Base-by-base conservation (phyloP, 768 basidiomycete species). In the Suillus spraguei region DNA sequence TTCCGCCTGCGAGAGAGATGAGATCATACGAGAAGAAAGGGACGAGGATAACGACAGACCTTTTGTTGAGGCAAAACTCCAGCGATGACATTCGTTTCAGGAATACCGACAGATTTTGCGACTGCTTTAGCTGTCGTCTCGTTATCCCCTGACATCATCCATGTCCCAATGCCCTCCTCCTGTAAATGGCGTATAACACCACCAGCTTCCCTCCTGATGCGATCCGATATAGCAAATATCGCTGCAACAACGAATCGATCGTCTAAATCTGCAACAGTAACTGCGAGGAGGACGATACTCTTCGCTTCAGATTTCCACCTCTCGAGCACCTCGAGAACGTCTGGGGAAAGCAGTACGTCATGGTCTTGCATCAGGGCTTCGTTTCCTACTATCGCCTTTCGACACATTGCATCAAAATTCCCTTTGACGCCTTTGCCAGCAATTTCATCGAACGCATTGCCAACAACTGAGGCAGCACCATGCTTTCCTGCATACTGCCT, bases 91-190 rank as follows among this genome's bases (percentile, higher is more conserved):
- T 91, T 87, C 32, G 77, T 77, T 44, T 79, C 74, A 0, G 86
- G 81, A 60, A 95, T 90, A 4, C 91, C 91, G 2, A 92, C 86
- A 61, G 74, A 77, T 63, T 74, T 75, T 0, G 90, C 93, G 35
- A 95, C 88, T 20, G 92, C 89, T 56, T 77, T 77, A 0, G 91
- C 92, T 0, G 94, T 94, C 7, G 71, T 72, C 62, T 83, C 81
- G 63, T 87, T 86, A 70, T 95, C 94, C 3, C 94, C 94, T 14
- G 91, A 90, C 32, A 94, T 85, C 85, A 95, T 92, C 85, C 87
- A 92, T 0, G 88, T 85, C 28, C 77, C 79, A 39, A 92, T 82
- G 0, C 85, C 84, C 44, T 79, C 78, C 3, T 77, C 72, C 38
- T 81, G 83, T 41, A 94, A 78, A 46, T 72, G 69, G n/a, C 77